Evolutionary conservation across 2,329 filamentous ascomycete species (phyloP).

Genomic region (Ophiostoma pallidulum): DNA sequence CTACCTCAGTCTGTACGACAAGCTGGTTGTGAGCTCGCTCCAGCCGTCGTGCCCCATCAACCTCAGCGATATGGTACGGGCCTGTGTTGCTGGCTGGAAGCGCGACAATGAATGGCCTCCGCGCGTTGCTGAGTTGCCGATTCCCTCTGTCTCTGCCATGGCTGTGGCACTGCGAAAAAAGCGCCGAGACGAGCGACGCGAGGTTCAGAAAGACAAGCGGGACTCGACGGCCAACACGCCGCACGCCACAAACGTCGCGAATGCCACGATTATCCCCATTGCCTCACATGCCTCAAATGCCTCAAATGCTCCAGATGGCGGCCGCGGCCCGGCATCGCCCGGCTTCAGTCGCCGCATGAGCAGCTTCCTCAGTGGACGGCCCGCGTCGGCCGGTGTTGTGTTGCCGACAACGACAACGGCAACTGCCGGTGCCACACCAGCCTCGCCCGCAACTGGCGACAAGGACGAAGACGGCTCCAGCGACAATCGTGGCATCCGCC

Average conservation of each 20-base stretch:
- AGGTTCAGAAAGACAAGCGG: conserved; percentile 5
- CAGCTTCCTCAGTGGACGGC: conserved; percentile 6
- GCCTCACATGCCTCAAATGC: neutral
- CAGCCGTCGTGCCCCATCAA: conserved; percentile 86
- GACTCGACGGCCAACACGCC: neutral
- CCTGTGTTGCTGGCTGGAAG: conserved; percentile 86
- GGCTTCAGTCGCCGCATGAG: conserved; percentile 15
- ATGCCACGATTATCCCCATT: no score
- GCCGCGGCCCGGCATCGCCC: conserved; percentile 1
- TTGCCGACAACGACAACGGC: conserved; percentile 1
- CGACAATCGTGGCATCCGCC: conserved; percentile 23
- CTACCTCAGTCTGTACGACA: conserved; percentile 80
- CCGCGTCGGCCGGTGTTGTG: neutral
- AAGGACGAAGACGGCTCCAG: conserved; percentile 7
- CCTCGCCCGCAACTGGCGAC: conserved; percentile 3
- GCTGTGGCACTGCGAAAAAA: conserved; percentile 5
- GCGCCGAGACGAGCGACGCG: conserved; percentile 5
- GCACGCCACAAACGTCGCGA: no score
- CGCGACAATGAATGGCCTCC: conserved; percentile 89
- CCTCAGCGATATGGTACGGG: conserved; percentile 66
- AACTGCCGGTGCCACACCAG: neutral
- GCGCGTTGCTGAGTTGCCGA: conserved; percentile 25
- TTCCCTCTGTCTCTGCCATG: neutral
- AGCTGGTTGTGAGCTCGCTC: conserved; percentile 70
- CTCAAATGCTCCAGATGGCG: neutral